These are phyloP conservation scores for Chlamydomonas reinhardtii DNA, from an alignment of 163 green algal genomes.

Conservation along the genomic window DNA sequence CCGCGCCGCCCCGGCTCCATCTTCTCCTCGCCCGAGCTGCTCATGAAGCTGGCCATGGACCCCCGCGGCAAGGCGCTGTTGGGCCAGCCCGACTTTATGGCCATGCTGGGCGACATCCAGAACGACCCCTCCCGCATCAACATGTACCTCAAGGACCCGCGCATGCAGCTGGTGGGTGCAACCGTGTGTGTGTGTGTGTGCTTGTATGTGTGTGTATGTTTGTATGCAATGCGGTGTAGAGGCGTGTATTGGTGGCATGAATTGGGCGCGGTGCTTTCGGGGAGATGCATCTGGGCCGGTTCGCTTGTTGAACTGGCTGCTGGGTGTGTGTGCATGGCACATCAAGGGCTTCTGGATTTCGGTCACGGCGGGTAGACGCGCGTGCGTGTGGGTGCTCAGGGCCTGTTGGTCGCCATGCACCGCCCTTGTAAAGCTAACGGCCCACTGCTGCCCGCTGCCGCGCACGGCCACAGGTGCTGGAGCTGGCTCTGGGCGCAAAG, in stretches of 20 bases:
- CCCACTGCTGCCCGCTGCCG: too few relatives aligned
- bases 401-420: too few relatives aligned
- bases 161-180: slow-evolving; percentile 85
- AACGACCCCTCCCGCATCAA: slow-evolving; percentile 79
- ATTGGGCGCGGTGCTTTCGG: too few relatives aligned
- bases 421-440: too few relatives aligned
- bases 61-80: slow-evolving; percentile 71
- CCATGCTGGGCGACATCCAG: slow-evolving; percentile 88
- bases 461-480: slow-evolving; percentile 60
- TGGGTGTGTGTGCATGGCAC: too few relatives aligned
- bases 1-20: not conserved
- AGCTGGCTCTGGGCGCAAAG: slow-evolving; percentile 87
- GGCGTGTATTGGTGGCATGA: too few relatives aligned
- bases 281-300: too few relatives aligned
- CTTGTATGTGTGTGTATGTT: not conserved
- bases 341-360: too few relatives aligned
- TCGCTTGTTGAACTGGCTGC: too few relatives aligned
- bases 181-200: too few relatives aligned
- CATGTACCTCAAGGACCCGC: slow-evolving; percentile 84
- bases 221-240: not conserved
- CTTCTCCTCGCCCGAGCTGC: slow-evolving; percentile 76
- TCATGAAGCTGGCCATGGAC: slow-evolving; percentile 89
- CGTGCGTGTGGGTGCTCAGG: too few relatives aligned
- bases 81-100: slow-evolving; percentile 86
- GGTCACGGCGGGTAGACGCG: too few relatives aligned